Evolutionary conservation across 495 filamentous ascomycete genomes (phyloP), one percentile per base, ranked within the genome.

Genomic region (Neurospora tetraspora): DNA sequence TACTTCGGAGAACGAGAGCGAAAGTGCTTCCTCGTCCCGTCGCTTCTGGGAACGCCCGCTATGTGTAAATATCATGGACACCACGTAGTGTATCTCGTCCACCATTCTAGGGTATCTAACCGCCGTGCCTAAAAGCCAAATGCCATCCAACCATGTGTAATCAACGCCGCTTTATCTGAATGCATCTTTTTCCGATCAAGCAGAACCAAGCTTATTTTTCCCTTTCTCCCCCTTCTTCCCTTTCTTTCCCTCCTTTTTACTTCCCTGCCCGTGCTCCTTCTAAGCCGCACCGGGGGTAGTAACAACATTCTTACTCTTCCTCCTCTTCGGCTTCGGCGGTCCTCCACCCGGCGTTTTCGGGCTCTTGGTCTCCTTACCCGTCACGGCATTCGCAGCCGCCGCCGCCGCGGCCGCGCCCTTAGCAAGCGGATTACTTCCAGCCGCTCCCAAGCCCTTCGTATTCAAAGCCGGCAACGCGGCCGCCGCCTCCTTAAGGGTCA

Each of bases 221-320:
- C 4, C 31, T 34, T 34, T 34, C 31, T 6, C 31, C 31, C 31
- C 31, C 34, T 36, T 36, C 34, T 36, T 36, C 34, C 34, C 34
- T 36, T 36, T 36, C 34, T 36, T 36, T 36, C 34, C 34, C 34
- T 36, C 34, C 34, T 36, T 36, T 36, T 36, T 36, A 5, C 5
- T 36, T 36, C 34, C 34, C 34, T 36, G 5, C 34, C 12, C 3
- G n/a, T 36, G 14, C 65, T 68, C 38, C 16, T 39, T 23, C 36
- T 27, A 69, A 69, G 42, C 40, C 31, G n/a, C 36, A 38, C 69
- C 76, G n/a, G 75, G 73, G 36, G 79, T 76, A 20, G 76, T 77
- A 68, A 74, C 71, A 34, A 79, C 81, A 59, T 77, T 77, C 72
- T 83, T 90, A 73, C 89, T 90, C 80, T 89, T 90, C 85, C 90